Conservation (phyloP, 345 rosid genomes). For the Lenwebbia sp. region DNA sequence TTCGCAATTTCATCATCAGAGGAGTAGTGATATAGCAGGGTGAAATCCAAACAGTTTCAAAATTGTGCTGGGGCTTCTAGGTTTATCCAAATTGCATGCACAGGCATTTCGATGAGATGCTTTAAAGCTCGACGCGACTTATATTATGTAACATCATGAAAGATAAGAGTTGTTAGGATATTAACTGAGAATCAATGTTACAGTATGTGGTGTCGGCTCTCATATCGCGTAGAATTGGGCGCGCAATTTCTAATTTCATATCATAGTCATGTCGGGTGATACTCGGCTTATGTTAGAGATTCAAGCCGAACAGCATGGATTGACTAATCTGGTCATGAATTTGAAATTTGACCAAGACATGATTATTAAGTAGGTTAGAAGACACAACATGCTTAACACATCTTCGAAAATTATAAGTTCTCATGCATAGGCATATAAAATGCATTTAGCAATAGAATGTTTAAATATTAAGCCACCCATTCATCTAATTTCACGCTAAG, state of each 20-base stretch:
- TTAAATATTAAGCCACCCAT: too few relatives aligned
- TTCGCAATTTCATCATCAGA: too few relatives aligned
- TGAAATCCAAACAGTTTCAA: too few relatives aligned
- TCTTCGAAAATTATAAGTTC: too few relatives aligned
- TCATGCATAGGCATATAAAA: neutral
- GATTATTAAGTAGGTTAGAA: neutral
- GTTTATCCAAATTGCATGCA: neutral
- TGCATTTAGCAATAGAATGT: neutral
- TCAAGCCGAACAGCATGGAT: neutral
- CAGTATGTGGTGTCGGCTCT: neutral
- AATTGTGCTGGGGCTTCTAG: neutral
- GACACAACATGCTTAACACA: neutral
- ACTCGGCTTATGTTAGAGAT: neutral
- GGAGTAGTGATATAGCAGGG: too few relatives aligned
- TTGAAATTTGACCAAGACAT: neutral
- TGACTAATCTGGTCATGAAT: neutral
- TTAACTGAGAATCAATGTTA: too few relatives aligned
- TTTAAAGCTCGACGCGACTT: too few relatives aligned
- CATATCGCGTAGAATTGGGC: neutral
- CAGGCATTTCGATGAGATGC: fast-evolving
- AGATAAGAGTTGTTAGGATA: too few relatives aligned
- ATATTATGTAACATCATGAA: too few relatives aligned
- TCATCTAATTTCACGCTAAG: too few relatives aligned
- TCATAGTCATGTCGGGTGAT: neutral
- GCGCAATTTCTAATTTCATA: neutral